Percentiles rank a stretch among this genome's conserved stretches.
These are phyloP conservation scores for Boletus rufocinnamomeus DNA, from an alignment of 768 basidiomycete genomes.

Conservation along the genomic window DNA sequence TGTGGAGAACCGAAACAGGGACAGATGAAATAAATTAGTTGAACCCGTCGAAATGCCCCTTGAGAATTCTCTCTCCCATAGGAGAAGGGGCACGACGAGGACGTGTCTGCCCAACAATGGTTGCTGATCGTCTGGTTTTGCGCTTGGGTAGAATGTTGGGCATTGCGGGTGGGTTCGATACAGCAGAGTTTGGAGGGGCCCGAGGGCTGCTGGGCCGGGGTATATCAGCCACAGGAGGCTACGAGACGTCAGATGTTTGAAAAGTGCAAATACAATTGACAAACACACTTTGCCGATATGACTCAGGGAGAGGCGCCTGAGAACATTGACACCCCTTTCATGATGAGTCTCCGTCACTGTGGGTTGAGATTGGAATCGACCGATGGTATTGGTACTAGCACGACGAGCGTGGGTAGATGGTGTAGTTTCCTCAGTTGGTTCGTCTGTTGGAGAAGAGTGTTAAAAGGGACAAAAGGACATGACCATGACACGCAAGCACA, in stretches of 20 bases:
- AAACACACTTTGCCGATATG: constrained; percentile 58
- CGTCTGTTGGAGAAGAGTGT: constrained; percentile 33
- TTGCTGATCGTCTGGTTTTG: constrained; percentile 59
- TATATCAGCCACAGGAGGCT: constrained; percentile 19
- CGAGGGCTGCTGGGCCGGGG: constrained; percentile 37
- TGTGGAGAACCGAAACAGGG: too few relatives aligned
- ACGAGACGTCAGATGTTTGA: background rate
- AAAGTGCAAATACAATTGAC: background rate
- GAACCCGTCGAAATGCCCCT: constrained; percentile 91
- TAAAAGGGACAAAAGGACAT: background rate
- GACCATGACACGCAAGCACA: constrained; percentile 9
- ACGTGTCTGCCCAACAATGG: constrained; percentile 48
- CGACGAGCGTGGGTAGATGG: constrained; percentile 56
- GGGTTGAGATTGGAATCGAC: constrained; percentile 53
- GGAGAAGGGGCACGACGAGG: constrained; percentile 76
- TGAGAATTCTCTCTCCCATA: constrained; percentile 89
- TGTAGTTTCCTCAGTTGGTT: constrained; percentile 43
- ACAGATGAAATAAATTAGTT: constrained; percentile 46
- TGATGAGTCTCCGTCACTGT: constrained; percentile 47
- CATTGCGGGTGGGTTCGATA: constrained; percentile 29
- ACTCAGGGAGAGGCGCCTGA: constrained; percentile 74
- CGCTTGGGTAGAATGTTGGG: constrained; percentile 28
- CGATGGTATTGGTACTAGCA: constrained; percentile 59
- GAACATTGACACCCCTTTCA: constrained; percentile 69
- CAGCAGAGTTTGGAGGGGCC: constrained; percentile 55